Evolutionary conservation across 2,329 filamentous ascomycete genomes (phyloP), one percentile per base, ranked within the genome.

Genomic region (Neofusicoccum ribis): DNA sequence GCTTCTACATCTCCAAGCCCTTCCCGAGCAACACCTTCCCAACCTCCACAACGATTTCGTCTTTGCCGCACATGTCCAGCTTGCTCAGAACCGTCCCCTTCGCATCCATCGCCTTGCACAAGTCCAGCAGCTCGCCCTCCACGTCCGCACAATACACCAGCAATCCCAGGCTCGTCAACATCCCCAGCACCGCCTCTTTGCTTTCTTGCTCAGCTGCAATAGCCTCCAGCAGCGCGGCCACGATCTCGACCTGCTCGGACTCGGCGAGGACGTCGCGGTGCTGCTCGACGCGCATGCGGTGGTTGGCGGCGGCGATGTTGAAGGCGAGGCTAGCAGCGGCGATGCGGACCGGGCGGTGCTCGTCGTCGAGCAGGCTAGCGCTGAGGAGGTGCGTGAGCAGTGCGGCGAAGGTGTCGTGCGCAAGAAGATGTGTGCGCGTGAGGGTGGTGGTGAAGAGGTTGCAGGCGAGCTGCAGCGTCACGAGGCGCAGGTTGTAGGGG

Each of bases 301-400:
- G 89, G 71, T 93, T 91, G 2, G 88, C 85, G 0, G 88, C 81
- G 0, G 91, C 85, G 0, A 98, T 78, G 70, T 98, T 97, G 81
- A 93, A 95, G 0, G 93, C 86, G 2, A 98, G 83, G 1, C 90
- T 92, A 0, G 93, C 88, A 0, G 93, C 91, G 1, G 93, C 91
- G 3, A 94, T 90, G 47, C 93, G 88, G 2, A 94, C 85, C 63
- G 88, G 92, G 51, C 84, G 83, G 70, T 95, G 88, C 52, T 85
- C 85, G 36, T 88, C 86, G 70, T 97, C 93, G 0, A 97, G 84
- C 31, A 98, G 88, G 67, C 89, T 92, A 1, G 88, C 86, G 0
- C 91, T 91, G 20, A 95, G 84, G 14, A 97, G 82, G 1, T 91
- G 87, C 34, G 94, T 80, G 0, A 86, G 82, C 1, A 80, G 74